A percentile compares a stretch with the other conserved stretches of the same genome.
Evolutionary conservation across 331 rosid genomes (phyloP).

Genomic region (Acacia concinna): DNA sequence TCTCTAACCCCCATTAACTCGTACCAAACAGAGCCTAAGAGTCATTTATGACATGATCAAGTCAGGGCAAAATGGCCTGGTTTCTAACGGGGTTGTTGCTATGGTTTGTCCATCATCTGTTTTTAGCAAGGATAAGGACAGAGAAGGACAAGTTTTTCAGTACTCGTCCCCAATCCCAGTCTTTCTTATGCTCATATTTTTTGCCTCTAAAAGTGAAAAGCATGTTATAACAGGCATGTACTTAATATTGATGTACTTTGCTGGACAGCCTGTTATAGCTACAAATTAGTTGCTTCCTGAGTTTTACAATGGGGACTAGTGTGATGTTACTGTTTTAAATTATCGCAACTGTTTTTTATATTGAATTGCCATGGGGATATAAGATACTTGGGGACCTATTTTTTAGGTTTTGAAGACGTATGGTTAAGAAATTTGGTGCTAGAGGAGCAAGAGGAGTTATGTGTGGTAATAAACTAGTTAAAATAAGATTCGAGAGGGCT

Average conservation of each 20-base stretch:
- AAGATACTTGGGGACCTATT: not conserved
- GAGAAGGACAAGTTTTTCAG: not conserved
- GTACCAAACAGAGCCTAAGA: not conserved
- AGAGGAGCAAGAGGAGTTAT: not conserved
- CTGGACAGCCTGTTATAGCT: not conserved
- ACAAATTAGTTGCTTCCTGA: not conserved
- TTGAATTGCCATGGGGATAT: not conserved
- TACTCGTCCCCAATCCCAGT: not conserved
- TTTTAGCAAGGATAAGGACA: not conserved
- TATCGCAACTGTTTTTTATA: not conserved
- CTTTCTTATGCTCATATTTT: not conserved
- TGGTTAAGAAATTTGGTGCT: not conserved
- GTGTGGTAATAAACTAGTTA: not conserved
- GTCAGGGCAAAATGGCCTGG: not conserved
- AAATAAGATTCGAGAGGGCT: not conserved
- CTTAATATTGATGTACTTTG: not conserved
- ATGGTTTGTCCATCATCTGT: not conserved
- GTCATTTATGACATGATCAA: not conserved
- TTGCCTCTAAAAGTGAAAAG: not conserved
- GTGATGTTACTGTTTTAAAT: not conserved
- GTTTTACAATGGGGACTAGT: not conserved
- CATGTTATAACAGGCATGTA: not conserved
- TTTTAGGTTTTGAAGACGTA: not conserved
- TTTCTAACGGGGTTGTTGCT: not conserved
- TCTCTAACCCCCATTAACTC: too few species aligned